Conservation (phyloP, 495 filamentous ascomycete species). For the Penicillium goetzii region DNA sequence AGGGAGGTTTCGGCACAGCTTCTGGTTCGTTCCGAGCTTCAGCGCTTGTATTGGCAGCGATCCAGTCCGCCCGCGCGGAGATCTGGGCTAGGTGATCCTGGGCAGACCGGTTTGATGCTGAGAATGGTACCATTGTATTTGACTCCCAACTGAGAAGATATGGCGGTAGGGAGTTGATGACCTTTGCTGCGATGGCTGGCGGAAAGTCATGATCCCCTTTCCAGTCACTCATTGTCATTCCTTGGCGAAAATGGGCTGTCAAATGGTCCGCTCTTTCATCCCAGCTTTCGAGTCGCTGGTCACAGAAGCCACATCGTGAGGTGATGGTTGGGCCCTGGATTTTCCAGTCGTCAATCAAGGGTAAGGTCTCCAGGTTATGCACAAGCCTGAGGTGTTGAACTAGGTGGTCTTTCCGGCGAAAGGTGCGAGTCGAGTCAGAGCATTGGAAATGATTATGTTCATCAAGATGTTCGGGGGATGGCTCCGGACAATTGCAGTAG, state of each 20-base stretch:
- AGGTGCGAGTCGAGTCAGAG: conserved; percentile 63
- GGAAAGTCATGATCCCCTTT: conserved; percentile 72
- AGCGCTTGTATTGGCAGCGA: not conserved
- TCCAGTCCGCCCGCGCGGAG: conserved; percentile 18
- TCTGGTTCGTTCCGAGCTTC: not conserved
- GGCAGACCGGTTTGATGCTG: conserved; percentile 18
- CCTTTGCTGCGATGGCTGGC: conserved; percentile 59
- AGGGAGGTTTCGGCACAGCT: not conserved
- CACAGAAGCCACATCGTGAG: conserved; percentile 70
- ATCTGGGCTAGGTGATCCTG: conserved; percentile 29
- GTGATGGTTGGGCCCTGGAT: conserved; percentile 58
- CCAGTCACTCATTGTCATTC: conserved; percentile 68
- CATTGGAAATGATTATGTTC: conserved; percentile 65
- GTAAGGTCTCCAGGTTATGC: conserved; percentile 63
- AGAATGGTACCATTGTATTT: conserved; percentile 32
- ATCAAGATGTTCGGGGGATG: conserved; percentile 23
- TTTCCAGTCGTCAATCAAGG: conserved; percentile 72
- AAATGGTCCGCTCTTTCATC: conserved; percentile 62
- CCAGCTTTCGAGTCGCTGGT: conserved; percentile 61
- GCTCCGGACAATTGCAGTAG: conserved; percentile 29
- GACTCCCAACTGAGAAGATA: conserved; percentile 41
- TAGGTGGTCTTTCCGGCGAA: conserved; percentile 80
- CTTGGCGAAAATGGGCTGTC: conserved; percentile 65
- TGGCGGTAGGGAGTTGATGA: conserved; percentile 65
- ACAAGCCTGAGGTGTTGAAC: conserved; percentile 74